A percentile compares a stretch with the other conserved stretches of the same genome.
phyloP scores from a whole-genome alignment of 2,329 filamentous ascomycete genomes.

The Calonectria montana region DNA sequence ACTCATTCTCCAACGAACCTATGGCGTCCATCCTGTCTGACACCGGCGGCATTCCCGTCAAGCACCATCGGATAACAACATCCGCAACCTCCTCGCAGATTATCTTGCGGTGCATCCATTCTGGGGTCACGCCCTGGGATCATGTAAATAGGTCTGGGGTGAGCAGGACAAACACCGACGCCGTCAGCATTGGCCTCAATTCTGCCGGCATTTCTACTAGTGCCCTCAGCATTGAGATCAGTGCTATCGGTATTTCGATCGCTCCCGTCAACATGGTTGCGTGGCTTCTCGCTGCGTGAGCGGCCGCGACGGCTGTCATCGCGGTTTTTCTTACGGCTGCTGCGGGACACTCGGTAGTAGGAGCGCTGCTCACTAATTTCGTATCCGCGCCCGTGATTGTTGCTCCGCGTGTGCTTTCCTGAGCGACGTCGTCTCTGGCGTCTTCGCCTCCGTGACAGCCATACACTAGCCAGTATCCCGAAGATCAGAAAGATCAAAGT shows the following conservation, averaged over 20 bases:
- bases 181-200: too few relatives aligned
- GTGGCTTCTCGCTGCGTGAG: neutral
- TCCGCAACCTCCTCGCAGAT: neutral
- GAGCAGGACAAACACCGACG: neutral
- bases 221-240: too few relatives aligned
- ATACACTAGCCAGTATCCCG: neutral
- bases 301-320: neutral
- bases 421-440: neutral
- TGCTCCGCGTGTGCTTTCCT: neutral
- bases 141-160: neutral
- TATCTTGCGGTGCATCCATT: conserved; percentile 42
- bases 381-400: neutral
- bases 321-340: neutral
- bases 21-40: too few relatives aligned
- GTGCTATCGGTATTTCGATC: neutral
- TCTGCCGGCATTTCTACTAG: neutral
- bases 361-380: neutral
- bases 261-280: too few relatives aligned
- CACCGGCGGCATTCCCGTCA: neutral
- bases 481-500: neutral
- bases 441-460: neutral
- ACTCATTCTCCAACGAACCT: neutral
- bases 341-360: neutral
- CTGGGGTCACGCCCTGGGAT: conserved; percentile 22
- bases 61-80: neutral